A percentile compares a stretch with the other conserved stretches of the same genome.
Evolutionary conservation across 176 grass and related monocot species (phyloP).

Genomic region (Metroxylon sagu): DNA sequence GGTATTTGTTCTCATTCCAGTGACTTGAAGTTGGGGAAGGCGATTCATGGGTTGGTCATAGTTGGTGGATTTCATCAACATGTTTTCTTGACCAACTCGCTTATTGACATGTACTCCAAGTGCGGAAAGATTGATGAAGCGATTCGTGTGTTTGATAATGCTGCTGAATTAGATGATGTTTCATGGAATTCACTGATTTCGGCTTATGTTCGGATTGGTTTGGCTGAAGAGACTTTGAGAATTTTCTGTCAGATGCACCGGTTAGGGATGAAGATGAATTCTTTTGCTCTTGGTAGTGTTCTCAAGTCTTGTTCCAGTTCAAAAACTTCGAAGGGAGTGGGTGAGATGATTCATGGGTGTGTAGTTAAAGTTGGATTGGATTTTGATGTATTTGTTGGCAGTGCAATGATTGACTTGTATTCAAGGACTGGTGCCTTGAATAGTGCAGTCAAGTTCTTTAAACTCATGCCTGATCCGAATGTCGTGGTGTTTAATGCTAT

Average conservation of each 20-base stretch:
- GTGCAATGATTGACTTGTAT: constrained; percentile 54
- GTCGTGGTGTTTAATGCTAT: constrained; percentile 68
- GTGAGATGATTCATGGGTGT: constrained; percentile 48
- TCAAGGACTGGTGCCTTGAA: constrained; percentile 34
- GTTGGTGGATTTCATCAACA: constrained; percentile 17
- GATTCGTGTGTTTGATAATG: constrained; percentile 26
- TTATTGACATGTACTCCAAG: constrained; percentile 54
- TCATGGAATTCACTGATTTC: constrained; percentile 72
- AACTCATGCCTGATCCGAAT: constrained; percentile 43
- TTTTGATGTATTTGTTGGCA: constrained; percentile 35
- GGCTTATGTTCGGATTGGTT: constrained; percentile 23
- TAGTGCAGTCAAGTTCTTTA: constrained; percentile 38
- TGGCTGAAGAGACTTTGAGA: constrained; percentile 13
- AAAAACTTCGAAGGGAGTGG: constrained; percentile 4
- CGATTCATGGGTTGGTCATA: constrained; percentile 36
- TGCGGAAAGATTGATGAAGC: constrained; percentile 41
- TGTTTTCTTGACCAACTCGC: constrained; percentile 45
- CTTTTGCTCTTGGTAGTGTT: constrained; percentile 60
- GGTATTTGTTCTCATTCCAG: constrained; percentile 24
- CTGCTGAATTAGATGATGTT: constrained; percentile 30
- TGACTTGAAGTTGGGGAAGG: constrained; percentile 25
- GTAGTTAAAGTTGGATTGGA: constrained; percentile 55
- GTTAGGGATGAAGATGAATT: constrained; percentile 32
- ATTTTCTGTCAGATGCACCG: constrained; percentile 41
- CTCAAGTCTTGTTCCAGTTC: constrained; percentile 38